These are phyloP conservation scores for Hypoxylon lienhwacheense DNA, from an alignment of 495 filamentous ascomycete species.

Conservation along the genomic window DNA sequence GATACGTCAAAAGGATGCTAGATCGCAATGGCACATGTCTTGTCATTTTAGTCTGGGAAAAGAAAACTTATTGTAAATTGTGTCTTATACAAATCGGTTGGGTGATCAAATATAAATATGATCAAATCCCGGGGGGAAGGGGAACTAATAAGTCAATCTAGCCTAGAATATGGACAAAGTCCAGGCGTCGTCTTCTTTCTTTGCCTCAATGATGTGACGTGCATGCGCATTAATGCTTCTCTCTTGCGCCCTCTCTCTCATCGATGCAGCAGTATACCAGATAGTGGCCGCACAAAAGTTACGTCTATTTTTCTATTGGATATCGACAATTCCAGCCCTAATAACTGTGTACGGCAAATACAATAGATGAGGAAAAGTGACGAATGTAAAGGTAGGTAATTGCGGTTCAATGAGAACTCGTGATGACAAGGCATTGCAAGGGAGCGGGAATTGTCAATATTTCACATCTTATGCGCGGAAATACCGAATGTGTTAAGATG, in stretches of 20 bases:
- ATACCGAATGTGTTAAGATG: conserved; percentile 3
- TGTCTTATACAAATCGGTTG: conserved; percentile 5
- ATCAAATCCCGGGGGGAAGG: too few relatives aligned
- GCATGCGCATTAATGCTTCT: conserved; percentile 39
- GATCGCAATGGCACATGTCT: background rate
- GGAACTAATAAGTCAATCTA: too few relatives aligned
- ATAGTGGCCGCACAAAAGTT: conserved; percentile 32
- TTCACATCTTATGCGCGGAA: background rate
- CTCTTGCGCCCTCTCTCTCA: conserved; percentile 27
- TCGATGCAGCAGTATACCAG: conserved; percentile 24
- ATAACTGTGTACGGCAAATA: background rate
- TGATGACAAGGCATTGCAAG: conserved; percentile 1
- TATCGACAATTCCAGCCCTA: conserved; percentile 7
- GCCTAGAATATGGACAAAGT: conserved; percentile 2
- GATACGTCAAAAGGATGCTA: conserved; percentile 3
- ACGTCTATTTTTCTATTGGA: conserved; percentile 26
- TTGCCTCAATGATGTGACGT: conserved; percentile 34
- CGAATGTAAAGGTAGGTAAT: conserved; percentile 4
- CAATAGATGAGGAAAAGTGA: conserved; percentile 9
- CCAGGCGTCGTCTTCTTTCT: conserved; percentile 24
- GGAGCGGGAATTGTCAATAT: background rate
- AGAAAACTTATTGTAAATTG: conserved; percentile 1
- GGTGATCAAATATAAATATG: conserved; percentile 6
- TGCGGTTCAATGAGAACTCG: conserved; percentile 10
- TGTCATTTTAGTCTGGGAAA: conserved; percentile 12